Evolutionary conservation across 164 flowering plant species (phyloP).

Genomic region (Saururus chinensis): DNA sequence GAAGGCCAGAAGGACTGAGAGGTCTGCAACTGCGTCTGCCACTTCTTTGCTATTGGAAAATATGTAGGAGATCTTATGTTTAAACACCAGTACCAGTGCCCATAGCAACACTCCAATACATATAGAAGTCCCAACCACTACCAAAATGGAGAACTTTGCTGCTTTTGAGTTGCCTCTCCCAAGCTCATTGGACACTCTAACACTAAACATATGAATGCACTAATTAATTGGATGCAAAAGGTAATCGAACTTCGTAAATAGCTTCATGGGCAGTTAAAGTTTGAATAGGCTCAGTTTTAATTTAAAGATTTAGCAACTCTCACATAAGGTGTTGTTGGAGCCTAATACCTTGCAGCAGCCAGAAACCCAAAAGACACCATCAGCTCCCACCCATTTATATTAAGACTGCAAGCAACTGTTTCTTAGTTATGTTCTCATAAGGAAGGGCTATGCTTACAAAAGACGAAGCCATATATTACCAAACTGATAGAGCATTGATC

Average conservation of each 20-base stretch:
- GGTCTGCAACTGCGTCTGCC: conserved; percentile 19
- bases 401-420: conserved; percentile 24
- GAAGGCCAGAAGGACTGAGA: conserved; percentile 24
- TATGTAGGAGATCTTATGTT: conserved; percentile 16
- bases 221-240: background rate
- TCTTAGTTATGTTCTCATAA: background rate
- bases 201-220: conserved; percentile 13
- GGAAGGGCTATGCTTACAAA: too few relatives aligned
- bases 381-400: conserved; percentile 57
- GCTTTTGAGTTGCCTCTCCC: conserved; percentile 36
- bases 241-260: too few relatives aligned
- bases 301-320: background rate
- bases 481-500: conserved; percentile 52
- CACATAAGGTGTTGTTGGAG: background rate
- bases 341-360: conserved; percentile 27
- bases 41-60: conserved; percentile 20
- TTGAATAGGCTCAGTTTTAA: too few relatives aligned
- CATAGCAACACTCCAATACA: conserved; percentile 22
- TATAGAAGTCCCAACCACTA: conserved; percentile 16
- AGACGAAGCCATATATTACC: conserved; percentile 17
- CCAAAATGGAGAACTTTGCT: conserved; percentile 30
- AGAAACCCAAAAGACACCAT: conserved; percentile 53
- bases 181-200: conserved; percentile 44
- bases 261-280: background rate
- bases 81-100: conserved; percentile 16